Conservation (phyloP, 257 asterid species). For the Osmanthus fragrans region DNA sequence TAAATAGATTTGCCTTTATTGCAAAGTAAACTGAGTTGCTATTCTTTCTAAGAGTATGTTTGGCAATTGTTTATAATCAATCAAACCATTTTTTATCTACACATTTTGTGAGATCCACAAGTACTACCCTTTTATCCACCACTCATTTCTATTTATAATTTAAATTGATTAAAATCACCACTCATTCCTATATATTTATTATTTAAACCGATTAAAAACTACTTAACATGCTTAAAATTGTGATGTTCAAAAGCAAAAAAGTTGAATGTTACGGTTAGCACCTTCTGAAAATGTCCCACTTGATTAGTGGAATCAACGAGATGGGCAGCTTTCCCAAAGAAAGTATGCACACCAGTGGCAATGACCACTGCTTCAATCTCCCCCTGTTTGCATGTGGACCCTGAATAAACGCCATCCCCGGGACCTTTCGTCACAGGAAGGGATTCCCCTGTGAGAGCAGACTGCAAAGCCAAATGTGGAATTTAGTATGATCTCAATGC, state of each 20-base stretch:
- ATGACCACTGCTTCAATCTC: slow-evolving; percentile 45
- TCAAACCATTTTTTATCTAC: too few species aligned
- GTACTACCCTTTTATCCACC: too few species aligned
- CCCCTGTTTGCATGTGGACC: slow-evolving; percentile 49
- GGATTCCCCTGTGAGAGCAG: slow-evolving; percentile 48
- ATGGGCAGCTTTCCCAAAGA: slow-evolving; percentile 52
- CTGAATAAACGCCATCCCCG: slow-evolving; percentile 43
- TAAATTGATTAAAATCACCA: too few species aligned
- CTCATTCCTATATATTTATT: too few species aligned
- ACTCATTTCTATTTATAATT: too few species aligned
- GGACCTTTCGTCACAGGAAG: slow-evolving; percentile 42
- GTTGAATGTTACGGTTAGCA: neutral
- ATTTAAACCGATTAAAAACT: too few species aligned
- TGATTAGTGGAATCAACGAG: slow-evolving; percentile 48
- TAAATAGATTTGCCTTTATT: neutral
- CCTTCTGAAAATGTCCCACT: slow-evolving; percentile 50
- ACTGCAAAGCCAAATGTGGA: slow-evolving; percentile 24
- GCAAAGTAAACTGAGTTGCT: neutral
- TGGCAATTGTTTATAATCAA: too few species aligned
- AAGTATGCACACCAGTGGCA: slow-evolving; percentile 47
- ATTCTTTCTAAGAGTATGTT: neutral
- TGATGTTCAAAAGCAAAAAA: neutral
- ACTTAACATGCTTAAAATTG: neutral
- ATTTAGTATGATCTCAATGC: neutral
- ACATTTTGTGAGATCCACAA: too few species aligned